Conservation (phyloP, 2,329 filamentous ascomycete species). For the Neonectria hederae region DNA sequence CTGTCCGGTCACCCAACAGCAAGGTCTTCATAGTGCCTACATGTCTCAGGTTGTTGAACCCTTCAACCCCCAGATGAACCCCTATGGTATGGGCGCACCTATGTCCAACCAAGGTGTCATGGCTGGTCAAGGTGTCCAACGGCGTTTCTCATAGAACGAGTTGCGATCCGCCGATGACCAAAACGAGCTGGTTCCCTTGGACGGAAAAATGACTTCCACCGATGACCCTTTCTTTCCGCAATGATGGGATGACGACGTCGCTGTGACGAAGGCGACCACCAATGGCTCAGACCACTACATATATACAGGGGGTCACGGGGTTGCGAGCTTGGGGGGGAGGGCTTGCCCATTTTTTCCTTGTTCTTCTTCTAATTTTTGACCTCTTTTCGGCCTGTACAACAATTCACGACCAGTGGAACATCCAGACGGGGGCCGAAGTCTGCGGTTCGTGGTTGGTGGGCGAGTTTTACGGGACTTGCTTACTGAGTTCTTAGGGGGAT, state of each 20-base stretch:
- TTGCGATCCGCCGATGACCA: constrained; percentile 14
- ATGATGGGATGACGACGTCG: constrained; percentile 18
- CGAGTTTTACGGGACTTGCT: constrained; percentile 15
- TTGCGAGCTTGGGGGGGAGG: constrained; percentile 25
- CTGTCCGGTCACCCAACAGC: constrained; percentile 89
- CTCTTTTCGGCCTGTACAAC: constrained; percentile 44
- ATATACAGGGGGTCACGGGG: constrained; percentile 35
- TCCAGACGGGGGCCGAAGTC: constrained; percentile 34
- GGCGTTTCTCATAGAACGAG: constrained; percentile 64
- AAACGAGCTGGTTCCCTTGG: background rate
- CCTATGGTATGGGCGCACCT: constrained; percentile 65
- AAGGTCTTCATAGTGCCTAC: constrained; percentile 68
- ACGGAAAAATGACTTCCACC: constrained; percentile 18
- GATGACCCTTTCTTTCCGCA: constrained; percentile 38
- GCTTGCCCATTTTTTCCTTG: constrained; percentile 21
- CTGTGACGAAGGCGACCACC: constrained; percentile 1
- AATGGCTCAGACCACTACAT: constrained; percentile 28
- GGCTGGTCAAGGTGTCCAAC: constrained; percentile 63
- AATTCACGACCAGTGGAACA: constrained; percentile 39
- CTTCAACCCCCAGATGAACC: constrained; percentile 66
- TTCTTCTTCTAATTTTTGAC: constrained; percentile 33
- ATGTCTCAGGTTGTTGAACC: constrained; percentile 67
- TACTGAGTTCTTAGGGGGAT: constrained; percentile 28
- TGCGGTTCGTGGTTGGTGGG: constrained; percentile 31
- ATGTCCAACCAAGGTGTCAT: constrained; percentile 64